Base-by-base conservation (phyloP, 192 early-diverging fungal genomes). In the Backusella australiensis region DNA sequence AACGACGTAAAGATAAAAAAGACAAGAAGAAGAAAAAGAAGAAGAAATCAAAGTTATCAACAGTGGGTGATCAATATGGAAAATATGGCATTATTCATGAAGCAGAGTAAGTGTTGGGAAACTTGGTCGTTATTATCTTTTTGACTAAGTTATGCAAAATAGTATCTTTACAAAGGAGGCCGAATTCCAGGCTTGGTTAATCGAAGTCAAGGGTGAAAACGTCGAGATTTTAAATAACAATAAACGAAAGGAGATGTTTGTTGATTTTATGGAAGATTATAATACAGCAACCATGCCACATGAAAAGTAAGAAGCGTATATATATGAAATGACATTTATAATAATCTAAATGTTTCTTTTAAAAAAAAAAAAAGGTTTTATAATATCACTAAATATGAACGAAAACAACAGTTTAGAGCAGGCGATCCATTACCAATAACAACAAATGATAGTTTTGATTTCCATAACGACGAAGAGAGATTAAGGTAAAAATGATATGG, bases 201-300 rank as follows among this genome's bases (percentile, higher is more conserved):
- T 87, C 39, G 87, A 90, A 67, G 86, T 88, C 11, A 85, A 87
- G 71, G 70, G 86, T 2, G 59, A 81, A 9, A 78, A 86, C 67
- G 77, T 84, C 0, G 89, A 90, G 65, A 81, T 81, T 8, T 73
- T 88, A 63, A 84, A 78, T 8, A 83, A 86, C 39, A 78, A 71
- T 53, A 84, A 85, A 56, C 81, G 84, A 72, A 90, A 90, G 72
- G 80, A 86, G 19, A 73, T 86, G 36, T 90, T 90, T 72, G 6
- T 85, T 14, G 85, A 84, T 19, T 90, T 88, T 74, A 88, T 90
- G 85, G 89, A 90, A 76, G 89, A 90, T 69, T 90, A 84, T 73
- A 90, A 90, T 41, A 90, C 89, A 4, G 89, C 86, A 11, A 90
- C 89, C 0, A 86, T 90, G 84, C 84, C 89, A 6, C 89, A 90